Conservation (phyloP, 805 yeast species). For the Metschnikowia baotianmanensis region DNA sequence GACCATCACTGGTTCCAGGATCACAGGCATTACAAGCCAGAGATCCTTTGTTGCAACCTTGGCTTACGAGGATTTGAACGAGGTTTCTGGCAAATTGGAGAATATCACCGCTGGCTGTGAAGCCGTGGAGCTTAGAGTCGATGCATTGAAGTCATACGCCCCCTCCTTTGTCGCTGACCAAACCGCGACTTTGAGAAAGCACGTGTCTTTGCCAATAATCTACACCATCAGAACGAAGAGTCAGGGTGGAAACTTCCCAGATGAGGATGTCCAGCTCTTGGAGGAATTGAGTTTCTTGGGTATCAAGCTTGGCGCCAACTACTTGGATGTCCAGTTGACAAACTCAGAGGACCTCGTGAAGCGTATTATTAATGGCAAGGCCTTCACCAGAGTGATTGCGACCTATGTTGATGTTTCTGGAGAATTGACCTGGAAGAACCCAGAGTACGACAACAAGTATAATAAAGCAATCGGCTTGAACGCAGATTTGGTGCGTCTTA, state of each 20-base stretch:
- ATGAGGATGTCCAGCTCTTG: conserved; percentile 47
- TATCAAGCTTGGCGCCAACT: conserved; percentile 75
- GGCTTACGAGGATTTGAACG: conserved; percentile 59
- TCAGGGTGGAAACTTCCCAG: conserved; percentile 84
- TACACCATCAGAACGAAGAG: conserved; percentile 73
- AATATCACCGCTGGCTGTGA: conserved; percentile 64
- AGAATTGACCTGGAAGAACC: conserved; percentile 56
- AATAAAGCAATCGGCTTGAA: conserved; percentile 61
- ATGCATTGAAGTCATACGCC: conserved; percentile 53
- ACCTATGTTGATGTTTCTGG: conserved; percentile 79
- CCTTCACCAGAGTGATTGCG: conserved; percentile 71
- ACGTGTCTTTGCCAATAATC: conserved; percentile 68
- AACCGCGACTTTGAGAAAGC: conserved; percentile 63
- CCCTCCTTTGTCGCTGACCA: conserved; percentile 67
- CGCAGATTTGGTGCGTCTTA: conserved; percentile 78
- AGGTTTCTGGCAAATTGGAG: conserved; percentile 45
- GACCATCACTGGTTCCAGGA: conserved; percentile 56
- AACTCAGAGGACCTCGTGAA: conserved; percentile 56
- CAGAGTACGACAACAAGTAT: conserved; percentile 74
- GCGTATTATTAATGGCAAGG: conserved; percentile 49
- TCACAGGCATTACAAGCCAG: conserved; percentile 36
- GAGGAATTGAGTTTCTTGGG: conserved; percentile 57
- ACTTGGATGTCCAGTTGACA: conserved; percentile 74
- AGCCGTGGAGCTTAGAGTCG: conserved; percentile 85
- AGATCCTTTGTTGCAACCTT: conserved; percentile 73